A percentile compares a stretch with the other conserved stretches of the same genome.
Conservation (phyloP, 2,329 filamentous ascomycete genomes). For the Tolypocladium tundrense region DNA sequence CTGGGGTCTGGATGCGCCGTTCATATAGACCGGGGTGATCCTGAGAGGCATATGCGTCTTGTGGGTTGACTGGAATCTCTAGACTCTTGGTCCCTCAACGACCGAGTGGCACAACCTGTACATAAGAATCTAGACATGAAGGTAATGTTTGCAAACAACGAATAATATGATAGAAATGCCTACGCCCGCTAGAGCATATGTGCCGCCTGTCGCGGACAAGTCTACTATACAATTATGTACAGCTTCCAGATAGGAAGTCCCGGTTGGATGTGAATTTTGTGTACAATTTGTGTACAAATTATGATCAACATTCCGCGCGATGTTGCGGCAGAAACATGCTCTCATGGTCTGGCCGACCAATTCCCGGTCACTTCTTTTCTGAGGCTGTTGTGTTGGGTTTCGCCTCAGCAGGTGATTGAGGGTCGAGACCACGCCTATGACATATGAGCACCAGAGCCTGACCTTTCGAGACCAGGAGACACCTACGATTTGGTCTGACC, state of each 20-base stretch:
- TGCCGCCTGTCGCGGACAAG: neutral
- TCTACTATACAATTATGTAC: neutral
- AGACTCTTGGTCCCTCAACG: neutral
- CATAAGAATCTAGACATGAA: neutral
- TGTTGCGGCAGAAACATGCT: neutral
- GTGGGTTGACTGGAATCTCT: neutral
- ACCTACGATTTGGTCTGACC: neutral
- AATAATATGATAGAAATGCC: neutral
- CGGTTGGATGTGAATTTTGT: neutral
- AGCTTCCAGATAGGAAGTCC: neutral
- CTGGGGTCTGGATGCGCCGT: constrained; percentile 22
- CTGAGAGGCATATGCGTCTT: neutral
- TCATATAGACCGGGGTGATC: constrained; percentile 11
- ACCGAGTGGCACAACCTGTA: neutral
- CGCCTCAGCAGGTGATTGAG: neutral
- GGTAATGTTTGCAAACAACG: neutral
- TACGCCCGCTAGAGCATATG: neutral
- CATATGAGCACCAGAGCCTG: neutral
- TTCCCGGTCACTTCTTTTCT: neutral
- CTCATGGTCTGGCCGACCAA: neutral
- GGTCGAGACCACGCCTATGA: neutral
- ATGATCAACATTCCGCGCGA: neutral
- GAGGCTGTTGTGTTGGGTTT: neutral
- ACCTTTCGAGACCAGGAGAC: neutral
- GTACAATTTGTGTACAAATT: neutral